Evolutionary conservation across 1,284 basidiomycete species (phyloP), one percentile per base, ranked within the genome.

Genomic region (Porogramme epimiltina): DNA sequence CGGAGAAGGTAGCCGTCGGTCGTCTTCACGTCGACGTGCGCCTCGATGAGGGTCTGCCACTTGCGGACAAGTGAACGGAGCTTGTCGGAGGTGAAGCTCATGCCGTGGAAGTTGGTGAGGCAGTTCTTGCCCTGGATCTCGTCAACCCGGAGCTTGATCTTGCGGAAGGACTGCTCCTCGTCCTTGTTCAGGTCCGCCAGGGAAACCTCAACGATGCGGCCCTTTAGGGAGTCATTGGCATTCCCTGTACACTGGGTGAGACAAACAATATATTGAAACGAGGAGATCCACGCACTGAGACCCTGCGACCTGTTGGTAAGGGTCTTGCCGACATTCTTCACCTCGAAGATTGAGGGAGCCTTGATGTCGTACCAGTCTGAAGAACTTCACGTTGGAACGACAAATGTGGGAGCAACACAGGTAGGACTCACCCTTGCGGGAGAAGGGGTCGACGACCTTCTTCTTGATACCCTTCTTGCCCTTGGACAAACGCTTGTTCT

Each of bases 41-140:
- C 96, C 81, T 99, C 96, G 69, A 99, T 95, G 69, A 99, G 90
- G 36, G 95, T 88, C 79, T 99, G 97, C 97, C 97, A 99, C 81
- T 99, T 99, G 75, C 96, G 94, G 66, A 99, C 97, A 68, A 99
- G 94, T 53, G 97, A 99, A 61, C 97, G 95, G 64, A 99, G 89
- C 81, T 99, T 99, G 89, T 99, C 97, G 61, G 95, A 97, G 61
- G 97, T 99, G 81, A 99, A 98, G 81, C 97, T 93, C 97, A 99
- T 99, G 73, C 96, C 97, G 80, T 96, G 91, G 91, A 99, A 99
- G 79, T 96, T 98, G 75, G 97, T 98, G 53, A 99, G 84, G 83
- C 95, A 98, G 84, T 93, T 96, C 83, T 95, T 97, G 80, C 96
- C 97, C 80, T 98, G 90, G 62, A 99, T 85, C 70, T 98, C 96